phyloP scores from a whole-genome alignment of 352 stramenopile species.

The Phytophthora cactorum region DNA sequence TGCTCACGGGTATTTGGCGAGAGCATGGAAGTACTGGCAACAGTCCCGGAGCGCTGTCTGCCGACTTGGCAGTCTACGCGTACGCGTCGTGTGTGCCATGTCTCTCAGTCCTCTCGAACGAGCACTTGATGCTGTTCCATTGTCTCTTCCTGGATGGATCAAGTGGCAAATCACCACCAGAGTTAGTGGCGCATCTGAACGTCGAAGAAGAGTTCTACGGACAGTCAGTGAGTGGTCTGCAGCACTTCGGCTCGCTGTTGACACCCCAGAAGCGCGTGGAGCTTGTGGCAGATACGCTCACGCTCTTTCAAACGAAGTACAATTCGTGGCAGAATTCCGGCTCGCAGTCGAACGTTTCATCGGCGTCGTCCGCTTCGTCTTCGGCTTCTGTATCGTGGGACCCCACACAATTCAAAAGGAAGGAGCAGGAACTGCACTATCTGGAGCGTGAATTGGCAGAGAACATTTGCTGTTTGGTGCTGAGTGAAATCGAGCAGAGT shows the following conservation, averaged over 20 bases:
- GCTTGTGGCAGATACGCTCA: conserved; percentile 51
- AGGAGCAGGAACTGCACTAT: conserved; percentile 46
- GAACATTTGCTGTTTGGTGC: conserved; percentile 36
- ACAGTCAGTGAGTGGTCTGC: conserved; percentile 39
- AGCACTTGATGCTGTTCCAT: conserved; percentile 75
- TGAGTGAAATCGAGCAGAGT: conserved; percentile 31
- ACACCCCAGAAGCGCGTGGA: conserved; percentile 56
- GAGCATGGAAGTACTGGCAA: conserved; percentile 36
- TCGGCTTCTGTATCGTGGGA: conserved; percentile 40
- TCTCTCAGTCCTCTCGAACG: conserved; percentile 63
- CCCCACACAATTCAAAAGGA: conserved; percentile 30
- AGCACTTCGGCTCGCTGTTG: conserved; percentile 49
- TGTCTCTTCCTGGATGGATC: conserved; percentile 48
- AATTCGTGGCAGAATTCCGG: conserved; percentile 42
- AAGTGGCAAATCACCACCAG: conserved; percentile 16
- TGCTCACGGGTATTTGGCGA: conserved; percentile 51
- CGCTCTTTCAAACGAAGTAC: conserved; percentile 53
- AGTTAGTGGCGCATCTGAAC: conserved; percentile 30
- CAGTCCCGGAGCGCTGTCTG: conserved; percentile 21
- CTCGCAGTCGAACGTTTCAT: conserved; percentile 38
- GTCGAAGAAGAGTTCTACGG: conserved; percentile 62
- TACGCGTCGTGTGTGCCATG: conserved; percentile 75
- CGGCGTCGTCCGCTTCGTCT: conserved; percentile 35
- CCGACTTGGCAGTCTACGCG: conserved; percentile 63
- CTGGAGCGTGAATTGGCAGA: conserved; percentile 46